These are phyloP conservation scores for Pythium insidiosum DNA, from an alignment of 352 stramenopile species.

Conservation along the genomic window DNA sequence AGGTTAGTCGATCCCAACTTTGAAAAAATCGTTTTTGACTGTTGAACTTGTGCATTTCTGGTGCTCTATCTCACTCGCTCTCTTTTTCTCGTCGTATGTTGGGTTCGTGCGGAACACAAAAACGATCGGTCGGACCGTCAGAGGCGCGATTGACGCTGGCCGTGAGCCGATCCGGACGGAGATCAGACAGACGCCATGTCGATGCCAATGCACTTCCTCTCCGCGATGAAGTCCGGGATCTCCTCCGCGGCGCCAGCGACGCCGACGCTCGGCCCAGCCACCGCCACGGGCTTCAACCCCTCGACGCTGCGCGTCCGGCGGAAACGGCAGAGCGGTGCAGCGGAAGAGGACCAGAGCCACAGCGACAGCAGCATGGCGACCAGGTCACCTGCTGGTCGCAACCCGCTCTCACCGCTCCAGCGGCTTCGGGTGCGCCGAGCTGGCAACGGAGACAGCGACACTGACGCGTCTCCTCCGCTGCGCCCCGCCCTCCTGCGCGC, in stretches of 20 bases:
- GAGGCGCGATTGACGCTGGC: no score
- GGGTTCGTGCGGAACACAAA: no score
- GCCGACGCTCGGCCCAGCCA: not conserved
- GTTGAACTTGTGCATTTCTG: no score
- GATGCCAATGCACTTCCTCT: conserved; percentile 7
- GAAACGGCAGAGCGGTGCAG: not conserved
- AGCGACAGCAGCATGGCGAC: not conserved
- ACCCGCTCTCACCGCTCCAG: conserved; percentile 11
- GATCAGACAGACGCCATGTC: not conserved
- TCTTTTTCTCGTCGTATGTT: no score
- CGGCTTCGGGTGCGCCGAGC: not conserved
- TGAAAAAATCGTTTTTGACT: no score
- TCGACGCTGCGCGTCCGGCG: no score
- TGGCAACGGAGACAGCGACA: conserved; percentile 1
- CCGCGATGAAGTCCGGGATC: not conserved
- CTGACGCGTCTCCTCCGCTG: conserved; percentile 5
- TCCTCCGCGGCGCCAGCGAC: not conserved
- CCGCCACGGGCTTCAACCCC: no score
- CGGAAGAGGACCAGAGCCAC: not conserved
- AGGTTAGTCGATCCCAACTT: no score
- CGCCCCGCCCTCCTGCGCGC: conserved; percentile 4
- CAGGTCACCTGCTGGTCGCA: not conserved
- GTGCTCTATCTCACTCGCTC: no score
- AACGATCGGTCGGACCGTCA: no score
- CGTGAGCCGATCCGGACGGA: not conserved